A percentile compares a stretch with the other conserved stretches of the same genome.
These are phyloP conservation scores for Ramaria sp. DNA, from an alignment of 768 basidiomycete species.

Conservation along the genomic window DNA sequence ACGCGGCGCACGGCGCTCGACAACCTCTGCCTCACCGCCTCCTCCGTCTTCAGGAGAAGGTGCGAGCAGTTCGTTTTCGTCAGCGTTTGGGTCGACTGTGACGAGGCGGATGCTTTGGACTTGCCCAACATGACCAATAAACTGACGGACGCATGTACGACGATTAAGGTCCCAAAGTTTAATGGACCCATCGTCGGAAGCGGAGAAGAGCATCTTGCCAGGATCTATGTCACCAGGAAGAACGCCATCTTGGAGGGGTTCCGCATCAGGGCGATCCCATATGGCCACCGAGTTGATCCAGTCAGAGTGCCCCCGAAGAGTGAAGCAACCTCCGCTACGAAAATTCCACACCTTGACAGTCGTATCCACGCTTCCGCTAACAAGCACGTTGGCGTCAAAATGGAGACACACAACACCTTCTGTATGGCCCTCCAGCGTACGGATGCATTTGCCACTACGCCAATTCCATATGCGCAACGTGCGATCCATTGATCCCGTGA, in stretches of 20 bases:
- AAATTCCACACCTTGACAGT: conserved; percentile 95
- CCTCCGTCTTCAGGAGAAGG: conserved; percentile 15
- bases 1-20: neutral
- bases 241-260: conserved; percentile 17
- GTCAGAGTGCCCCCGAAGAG: conserved; percentile 83
- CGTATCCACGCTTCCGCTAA: conserved; percentile 87
- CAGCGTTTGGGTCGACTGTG: conserved; percentile 38
- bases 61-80: conserved; percentile 18
- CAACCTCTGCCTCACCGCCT: conserved; percentile 16
- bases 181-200: conserved; percentile 90
- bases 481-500: conserved; percentile 94
- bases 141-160: conserved; percentile 71
- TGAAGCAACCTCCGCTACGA: conserved; percentile 83
- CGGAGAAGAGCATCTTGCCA: conserved; percentile 95
- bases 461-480: conserved; percentile 96
- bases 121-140: conserved; percentile 87
- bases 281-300: conserved; percentile 95
- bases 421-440: conserved; percentile 82
- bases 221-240: conserved; percentile 46
- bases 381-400: conserved; percentile 86
- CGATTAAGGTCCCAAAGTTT: conserved; percentile 86
- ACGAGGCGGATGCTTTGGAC: conserved; percentile 86
- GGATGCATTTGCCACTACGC: conserved; percentile 79
- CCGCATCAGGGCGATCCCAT: conserved; percentile 53
- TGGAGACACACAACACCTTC: conserved; percentile 86